Evolutionary conservation across 2,329 filamentous ascomycete genomes (phyloP), one percentile per base, ranked within the genome.

Genomic region (Hymenoscyphus salicellus): DNA sequence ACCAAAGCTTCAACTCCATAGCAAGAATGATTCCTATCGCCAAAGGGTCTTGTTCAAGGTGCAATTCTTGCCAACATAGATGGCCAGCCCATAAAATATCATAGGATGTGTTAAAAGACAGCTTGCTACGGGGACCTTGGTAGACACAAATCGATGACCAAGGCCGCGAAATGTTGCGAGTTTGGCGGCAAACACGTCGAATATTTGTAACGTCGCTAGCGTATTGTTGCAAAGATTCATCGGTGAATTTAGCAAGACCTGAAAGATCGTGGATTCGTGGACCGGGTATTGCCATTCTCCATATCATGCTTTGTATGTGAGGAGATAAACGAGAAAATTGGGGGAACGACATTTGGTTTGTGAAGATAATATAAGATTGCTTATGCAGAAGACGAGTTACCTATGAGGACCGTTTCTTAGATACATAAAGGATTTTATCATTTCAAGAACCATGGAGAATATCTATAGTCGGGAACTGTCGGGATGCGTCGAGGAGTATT

Each of bases 341-440:
- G 8, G 7, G 8, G 36, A 41, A 41, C 36, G 36, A 41, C 36
- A 41, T 41, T 41, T 41, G 14, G 8, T 17, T 10, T 11, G 8
- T 55, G 4, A 55, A 55, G 49, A 55, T 55, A 23, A 55, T 55
- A 55, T 55, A 55, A 55, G 26, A 55, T 55, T 55, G 3, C 23
- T 55, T 23, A 23, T 55, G 11, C 23, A 55, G n/a, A 55, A 55
- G n/a, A 23, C 5, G 26, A 55, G 20, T 23, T 55, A 23, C 11
- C 14, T 23, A 55, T 55, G 16, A 41, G 36, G 8, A 17, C 5
- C 10, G 36, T 41, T 41, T 41, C 36, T 41, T 41, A 41, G 8
- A 41, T 41, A 41, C 3, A 41, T 41, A 41, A 41, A 41, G 8
- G 36, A 41, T 41, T 41, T 41, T 41, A 41, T 41, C 8, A 41